These are phyloP conservation scores for Fusarium denticulatum DNA, from an alignment of 2,329 filamentous ascomycete species.

Conservation along the genomic window DNA sequence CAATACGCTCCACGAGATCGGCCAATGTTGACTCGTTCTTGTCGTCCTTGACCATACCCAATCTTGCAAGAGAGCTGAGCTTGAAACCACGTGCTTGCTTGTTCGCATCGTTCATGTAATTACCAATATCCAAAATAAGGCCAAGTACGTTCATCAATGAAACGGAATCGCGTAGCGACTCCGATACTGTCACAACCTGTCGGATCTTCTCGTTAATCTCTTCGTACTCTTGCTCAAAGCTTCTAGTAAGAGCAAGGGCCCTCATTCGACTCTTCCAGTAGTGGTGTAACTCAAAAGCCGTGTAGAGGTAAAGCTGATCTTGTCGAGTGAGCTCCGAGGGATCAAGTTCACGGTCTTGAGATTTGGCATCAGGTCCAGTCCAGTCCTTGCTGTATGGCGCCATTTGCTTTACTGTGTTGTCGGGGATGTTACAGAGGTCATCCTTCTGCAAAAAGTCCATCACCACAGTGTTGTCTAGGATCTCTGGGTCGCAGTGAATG, in stretches of 20 bases:
- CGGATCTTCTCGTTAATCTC: conserved; percentile 87
- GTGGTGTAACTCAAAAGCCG: conserved; percentile 92
- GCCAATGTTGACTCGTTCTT: conserved; percentile 98
- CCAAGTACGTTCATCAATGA: conserved; percentile 96
- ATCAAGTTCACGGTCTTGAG: conserved; percentile 83
- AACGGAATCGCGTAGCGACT: conserved; percentile 89
- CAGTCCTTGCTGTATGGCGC: conserved; percentile 96
- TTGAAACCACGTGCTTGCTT: conserved; percentile 99
- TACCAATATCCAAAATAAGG: conserved; percentile 96
- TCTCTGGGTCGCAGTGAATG: conserved; percentile 90
- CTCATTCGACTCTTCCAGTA: conserved; percentile 99
- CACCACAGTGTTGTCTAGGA: conserved; percentile 88
- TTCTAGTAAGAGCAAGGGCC: conserved; percentile 84
- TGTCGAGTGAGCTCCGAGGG: conserved; percentile 89
- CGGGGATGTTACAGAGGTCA: conserved; percentile 90
- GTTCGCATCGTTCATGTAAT: conserved; percentile 99
- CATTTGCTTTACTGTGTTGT: conserved; percentile 90
- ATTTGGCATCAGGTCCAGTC: conserved; percentile 86
- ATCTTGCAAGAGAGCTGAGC: conserved; percentile 87
- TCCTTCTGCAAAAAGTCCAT: conserved; percentile 97
- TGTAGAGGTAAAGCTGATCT: conserved; percentile 94
- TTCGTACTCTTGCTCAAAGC: conserved; percentile 88
- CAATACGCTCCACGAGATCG: conserved; percentile 94
- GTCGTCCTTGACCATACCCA: conserved; percentile 99
- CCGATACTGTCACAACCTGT: conserved; percentile 86